phyloP scores from a whole-genome alignment of 768 basidiomycete species.

The Panaeolus cyanescens region DNA sequence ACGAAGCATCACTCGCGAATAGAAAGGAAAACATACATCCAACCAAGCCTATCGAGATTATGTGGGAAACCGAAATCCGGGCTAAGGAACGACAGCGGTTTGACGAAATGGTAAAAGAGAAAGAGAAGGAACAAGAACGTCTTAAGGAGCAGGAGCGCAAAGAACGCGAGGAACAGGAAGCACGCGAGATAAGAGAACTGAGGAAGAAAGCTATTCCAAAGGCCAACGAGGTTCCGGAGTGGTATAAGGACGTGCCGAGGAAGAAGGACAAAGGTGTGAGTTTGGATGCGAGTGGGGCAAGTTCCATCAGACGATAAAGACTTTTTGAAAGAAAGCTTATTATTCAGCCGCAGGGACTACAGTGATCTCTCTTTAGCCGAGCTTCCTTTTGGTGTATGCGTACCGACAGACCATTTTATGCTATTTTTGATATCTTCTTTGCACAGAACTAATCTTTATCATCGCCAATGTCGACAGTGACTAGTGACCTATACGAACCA shows the following conservation, averaged over 20 bases:
- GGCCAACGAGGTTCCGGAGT: conserved; percentile 74
- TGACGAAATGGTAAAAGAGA: conserved; percentile 56
- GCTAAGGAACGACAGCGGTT: conserved; percentile 64
- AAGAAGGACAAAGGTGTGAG: conserved; percentile 30
- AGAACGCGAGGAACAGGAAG: conserved; percentile 56
- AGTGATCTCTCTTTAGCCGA: background rate
- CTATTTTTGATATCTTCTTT: background rate
- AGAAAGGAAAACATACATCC: conserved; percentile 51
- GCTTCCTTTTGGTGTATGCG: background rate
- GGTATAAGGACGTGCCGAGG: conserved; percentile 75
- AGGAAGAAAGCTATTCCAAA: conserved; percentile 64
- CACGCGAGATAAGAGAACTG: conserved; percentile 59
- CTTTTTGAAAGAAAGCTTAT: background rate
- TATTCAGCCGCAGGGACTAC: conserved; percentile 1
- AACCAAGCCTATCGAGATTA: conserved; percentile 46
- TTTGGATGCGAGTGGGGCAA: conserved; percentile 1
- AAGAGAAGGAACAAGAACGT: conserved; percentile 53
- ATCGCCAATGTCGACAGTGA: background rate
- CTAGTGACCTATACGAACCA: too few relatives aligned
- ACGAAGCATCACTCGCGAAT: conserved; percentile 40
- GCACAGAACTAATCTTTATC: background rate
- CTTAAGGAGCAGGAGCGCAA: conserved; percentile 47
- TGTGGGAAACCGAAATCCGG: conserved; percentile 56
- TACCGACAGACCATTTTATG: background rate
- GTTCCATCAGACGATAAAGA: background rate